Percentiles rank a stretch among this genome's conserved stretches.
These are phyloP conservation scores for Escallonia rubra DNA, from an alignment of 129 eudicot genomes.

Conservation along the genomic window DNA sequence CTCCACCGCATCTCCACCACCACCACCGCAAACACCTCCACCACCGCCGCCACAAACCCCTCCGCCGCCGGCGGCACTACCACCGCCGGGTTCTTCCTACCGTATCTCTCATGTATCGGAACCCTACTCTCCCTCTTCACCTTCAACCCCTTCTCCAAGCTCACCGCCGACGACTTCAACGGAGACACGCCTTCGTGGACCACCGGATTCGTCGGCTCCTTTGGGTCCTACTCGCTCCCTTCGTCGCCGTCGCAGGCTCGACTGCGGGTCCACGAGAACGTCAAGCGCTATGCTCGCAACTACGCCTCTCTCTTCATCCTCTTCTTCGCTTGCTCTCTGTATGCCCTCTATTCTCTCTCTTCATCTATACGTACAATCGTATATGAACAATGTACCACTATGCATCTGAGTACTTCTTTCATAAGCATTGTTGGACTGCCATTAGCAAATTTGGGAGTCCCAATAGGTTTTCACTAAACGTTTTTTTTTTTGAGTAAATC, in stretches of 20 bases:
- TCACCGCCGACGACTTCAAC: conserved; percentile 63
- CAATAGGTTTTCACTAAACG: too few relatives aligned
- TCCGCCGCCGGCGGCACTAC: conserved; percentile 29
- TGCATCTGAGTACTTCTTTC: too few relatives aligned
- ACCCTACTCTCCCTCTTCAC: conserved; percentile 72
- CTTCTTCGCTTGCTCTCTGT: conserved; percentile 90
- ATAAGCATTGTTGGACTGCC: too few relatives aligned
- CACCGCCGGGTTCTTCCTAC: conserved; percentile 22
- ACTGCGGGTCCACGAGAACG: conserved; percentile 78
- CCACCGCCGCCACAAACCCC: conserved; percentile 24
- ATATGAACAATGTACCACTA: too few relatives aligned
- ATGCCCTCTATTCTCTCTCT: conserved; percentile 16
- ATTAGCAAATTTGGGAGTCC: too few relatives aligned
- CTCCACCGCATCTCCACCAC: conserved; percentile 75
- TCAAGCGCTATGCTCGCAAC: conserved; percentile 75
- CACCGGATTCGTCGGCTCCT: conserved; percentile 49
- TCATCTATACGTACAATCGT: neutral
- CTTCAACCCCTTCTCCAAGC: conserved; percentile 74
- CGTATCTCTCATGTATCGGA: conserved; percentile 32
- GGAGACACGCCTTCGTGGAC: conserved; percentile 80
- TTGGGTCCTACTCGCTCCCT: conserved; percentile 68
- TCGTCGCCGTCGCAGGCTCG: conserved; percentile 74
- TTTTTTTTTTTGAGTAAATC: too few relatives aligned
- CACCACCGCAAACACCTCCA: conserved; percentile 19
- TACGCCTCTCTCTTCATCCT: conserved; percentile 63